phyloP scores from a whole-genome alignment of 2,329 filamentous ascomycete genomes.

The Venturia aucupariae region DNA sequence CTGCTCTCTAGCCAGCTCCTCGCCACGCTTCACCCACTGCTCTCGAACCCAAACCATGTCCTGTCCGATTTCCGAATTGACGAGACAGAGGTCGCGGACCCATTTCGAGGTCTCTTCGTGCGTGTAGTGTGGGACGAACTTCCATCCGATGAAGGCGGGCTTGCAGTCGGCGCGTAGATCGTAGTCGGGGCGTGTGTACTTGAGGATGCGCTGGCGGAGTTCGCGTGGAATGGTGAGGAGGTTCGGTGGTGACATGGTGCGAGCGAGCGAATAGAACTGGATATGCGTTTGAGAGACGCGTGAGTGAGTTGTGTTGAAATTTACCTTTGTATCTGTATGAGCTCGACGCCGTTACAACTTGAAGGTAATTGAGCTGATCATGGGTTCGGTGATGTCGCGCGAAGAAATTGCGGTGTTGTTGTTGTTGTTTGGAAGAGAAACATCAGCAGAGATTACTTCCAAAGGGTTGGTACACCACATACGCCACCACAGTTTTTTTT shows the following conservation, averaged over 20 bases:
- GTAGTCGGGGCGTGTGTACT: neutral
- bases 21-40: neutral
- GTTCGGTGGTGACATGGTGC: neutral
- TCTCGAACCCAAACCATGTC: neutral
- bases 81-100: neutral
- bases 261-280: neutral
- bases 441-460: neutral
- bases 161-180: neutral
- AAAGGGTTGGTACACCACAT: too few species aligned
- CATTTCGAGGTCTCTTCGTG: neutral
- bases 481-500: neutral
- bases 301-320: neutral
- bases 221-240: constrained; percentile 2
- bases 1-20: neutral
- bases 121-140: neutral
- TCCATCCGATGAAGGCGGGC: neutral
- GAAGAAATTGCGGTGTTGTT: neutral
- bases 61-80: neutral
- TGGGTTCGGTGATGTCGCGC: neutral
- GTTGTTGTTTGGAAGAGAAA: neutral
- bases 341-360: neutral
- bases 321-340: neutral
- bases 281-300: neutral
- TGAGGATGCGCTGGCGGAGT: neutral
- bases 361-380: neutral